Conservation (phyloP, 208 protist genomes). For the Crithidia mellificae region DNA sequence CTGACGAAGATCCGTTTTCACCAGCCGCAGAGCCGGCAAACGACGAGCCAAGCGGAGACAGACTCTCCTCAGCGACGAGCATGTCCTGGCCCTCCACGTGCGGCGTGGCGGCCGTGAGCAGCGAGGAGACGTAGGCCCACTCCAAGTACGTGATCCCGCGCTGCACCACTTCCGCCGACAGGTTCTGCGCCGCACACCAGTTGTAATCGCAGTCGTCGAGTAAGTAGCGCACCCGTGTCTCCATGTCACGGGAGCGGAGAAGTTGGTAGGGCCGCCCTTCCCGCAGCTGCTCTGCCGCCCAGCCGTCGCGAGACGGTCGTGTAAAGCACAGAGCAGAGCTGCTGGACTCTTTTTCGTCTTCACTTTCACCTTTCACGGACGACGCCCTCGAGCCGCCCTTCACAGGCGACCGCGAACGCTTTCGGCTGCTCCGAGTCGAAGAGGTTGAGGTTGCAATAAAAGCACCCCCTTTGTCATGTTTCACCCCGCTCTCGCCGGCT, state of each 20-base stretch:
- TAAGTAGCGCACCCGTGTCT: constrained; percentile 54
- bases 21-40: too few relatives aligned
- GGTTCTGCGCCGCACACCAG: constrained; percentile 49
- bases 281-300: constrained; percentile 31
- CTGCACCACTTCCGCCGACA: constrained; percentile 42
- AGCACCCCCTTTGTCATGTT: too few relatives aligned
- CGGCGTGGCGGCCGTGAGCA: constrained; percentile 31
- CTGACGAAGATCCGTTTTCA: not conserved
- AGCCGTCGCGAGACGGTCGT: constrained; percentile 29
- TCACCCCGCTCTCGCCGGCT: not conserved
- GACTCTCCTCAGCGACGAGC: not conserved
- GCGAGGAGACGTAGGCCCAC: constrained; percentile 56
- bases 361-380: constrained; percentile 8
- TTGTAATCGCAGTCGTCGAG: constrained; percentile 72
- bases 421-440: constrained; percentile 5
- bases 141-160: constrained; percentile 64
- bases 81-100: not conserved
- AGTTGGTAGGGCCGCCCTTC: constrained; percentile 53
- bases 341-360: not conserved
- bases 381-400: not conserved
- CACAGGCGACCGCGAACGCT: constrained; percentile 7
- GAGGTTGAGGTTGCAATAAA: too few relatives aligned
- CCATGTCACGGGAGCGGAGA: constrained; percentile 41
- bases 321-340: not conserved
- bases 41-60: not conserved